Evolutionary conservation across 352 stramenopile species (phyloP).

Genomic region (Elongisporangium senticosum): DNA sequence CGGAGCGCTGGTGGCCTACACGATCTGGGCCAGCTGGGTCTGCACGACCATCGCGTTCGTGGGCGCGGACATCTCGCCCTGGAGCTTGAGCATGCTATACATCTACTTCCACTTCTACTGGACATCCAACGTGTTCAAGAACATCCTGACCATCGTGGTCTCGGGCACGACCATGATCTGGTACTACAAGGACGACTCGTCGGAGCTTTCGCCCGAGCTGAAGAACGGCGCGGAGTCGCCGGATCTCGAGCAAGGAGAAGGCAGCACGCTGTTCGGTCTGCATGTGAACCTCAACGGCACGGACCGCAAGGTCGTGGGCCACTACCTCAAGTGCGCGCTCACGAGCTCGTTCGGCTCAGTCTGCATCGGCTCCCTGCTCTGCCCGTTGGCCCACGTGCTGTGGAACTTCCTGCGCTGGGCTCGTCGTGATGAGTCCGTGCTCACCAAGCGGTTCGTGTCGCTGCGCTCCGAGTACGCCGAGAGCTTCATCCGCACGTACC

Average conservation of each 20-base stretch:
- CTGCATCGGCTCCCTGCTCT: conserved; percentile 77
- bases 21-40: conserved; percentile 75
- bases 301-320: conserved; percentile 57
- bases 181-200: conserved; percentile 79
- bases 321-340: conserved; percentile 60
- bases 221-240: conserved; percentile 34
- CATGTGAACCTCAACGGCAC: conserved; percentile 6
- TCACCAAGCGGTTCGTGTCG: conserved; percentile 50
- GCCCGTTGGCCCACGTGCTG: conserved; percentile 65
- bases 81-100: conserved; percentile 64
- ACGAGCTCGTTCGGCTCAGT: conserved; percentile 79
- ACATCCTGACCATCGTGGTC: conserved; percentile 71
- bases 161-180: conserved; percentile 81
- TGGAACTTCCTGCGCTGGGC: conserved; percentile 77
- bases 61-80: conserved; percentile 51
- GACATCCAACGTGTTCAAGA: conserved; percentile 85
- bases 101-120: conserved; percentile 86
- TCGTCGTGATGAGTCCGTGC: conserved; percentile 60
- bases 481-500: conserved; percentile 79
- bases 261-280: conserved; percentile 7
- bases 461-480: conserved; percentile 58
- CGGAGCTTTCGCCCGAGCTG: conserved; percentile 43
- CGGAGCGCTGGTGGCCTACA: conserved; percentile 52
- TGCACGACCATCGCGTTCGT: conserved; percentile 72
- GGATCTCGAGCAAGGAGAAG: conserved; percentile 5